Conservation (phyloP, 2,329 filamentous ascomycete species). For the Taxawa tesnikishii region DNA sequence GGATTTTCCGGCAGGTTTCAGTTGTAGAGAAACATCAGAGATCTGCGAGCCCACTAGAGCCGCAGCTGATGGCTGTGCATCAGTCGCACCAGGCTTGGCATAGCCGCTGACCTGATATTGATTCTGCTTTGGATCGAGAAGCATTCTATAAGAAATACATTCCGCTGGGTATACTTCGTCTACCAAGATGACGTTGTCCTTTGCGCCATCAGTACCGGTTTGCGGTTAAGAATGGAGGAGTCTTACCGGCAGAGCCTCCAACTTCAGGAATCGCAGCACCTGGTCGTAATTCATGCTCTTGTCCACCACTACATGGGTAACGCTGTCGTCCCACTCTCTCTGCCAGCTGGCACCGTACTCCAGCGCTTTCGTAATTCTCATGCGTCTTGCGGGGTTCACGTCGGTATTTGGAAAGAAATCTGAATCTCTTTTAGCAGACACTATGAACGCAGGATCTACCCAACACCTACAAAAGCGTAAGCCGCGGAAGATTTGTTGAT, state of each 20-base stretch:
- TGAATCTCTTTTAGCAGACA: slow-evolving; percentile 11
- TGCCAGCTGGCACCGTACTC: slow-evolving; percentile 67
- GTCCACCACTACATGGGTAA: slow-evolving; percentile 76
- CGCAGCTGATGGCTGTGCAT: background rate
- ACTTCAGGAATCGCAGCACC: slow-evolving; percentile 44
- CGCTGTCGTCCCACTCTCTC: slow-evolving; percentile 35
- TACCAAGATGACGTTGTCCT: slow-evolving; percentile 37
- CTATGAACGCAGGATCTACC: background rate
- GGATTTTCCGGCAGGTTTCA: slow-evolving; percentile 37
- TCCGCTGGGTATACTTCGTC: slow-evolving; percentile 31
- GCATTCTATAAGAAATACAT: slow-evolving; percentile 25
- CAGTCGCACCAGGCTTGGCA: slow-evolving; percentile 2
- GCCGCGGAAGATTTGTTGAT: slow-evolving; percentile 16
- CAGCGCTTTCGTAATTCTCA: slow-evolving; percentile 62
- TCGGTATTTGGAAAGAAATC: slow-evolving; percentile 75
- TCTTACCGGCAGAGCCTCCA: slow-evolving; percentile 36
- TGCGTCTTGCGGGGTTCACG: slow-evolving; percentile 50
- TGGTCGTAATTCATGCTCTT: slow-evolving; percentile 52
- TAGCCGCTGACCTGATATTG: slow-evolving; percentile 49
- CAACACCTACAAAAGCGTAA: slow-evolving; percentile 16
- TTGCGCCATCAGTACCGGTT: slow-evolving; percentile 9
- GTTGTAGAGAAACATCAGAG: slow-evolving; percentile 28
- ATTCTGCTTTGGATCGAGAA: slow-evolving; percentile 41
- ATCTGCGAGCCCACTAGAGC: slow-evolving; percentile 8
- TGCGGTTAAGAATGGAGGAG: background rate